phyloP scores from a whole-genome alignment of 1,139 yeast species.

The Yamadazyma spencermartinsiae region DNA sequence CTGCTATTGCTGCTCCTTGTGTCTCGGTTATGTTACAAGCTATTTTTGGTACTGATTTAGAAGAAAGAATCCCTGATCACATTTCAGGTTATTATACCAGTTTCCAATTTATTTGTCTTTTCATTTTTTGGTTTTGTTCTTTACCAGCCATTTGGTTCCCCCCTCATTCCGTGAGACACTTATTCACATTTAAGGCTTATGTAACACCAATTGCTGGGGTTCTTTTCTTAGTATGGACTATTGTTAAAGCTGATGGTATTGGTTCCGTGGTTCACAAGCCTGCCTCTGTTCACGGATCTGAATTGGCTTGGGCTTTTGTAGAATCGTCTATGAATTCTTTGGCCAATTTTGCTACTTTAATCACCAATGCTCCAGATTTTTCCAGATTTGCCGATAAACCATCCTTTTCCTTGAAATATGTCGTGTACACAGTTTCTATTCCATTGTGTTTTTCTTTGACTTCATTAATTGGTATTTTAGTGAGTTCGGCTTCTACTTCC shows the following conservation, averaged over 20 bases:
- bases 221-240: slow-evolving; percentile 77
- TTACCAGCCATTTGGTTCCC: slow-evolving; percentile 79
- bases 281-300: slow-evolving; percentile 54
- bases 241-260: slow-evolving; percentile 71
- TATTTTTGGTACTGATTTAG: slow-evolving; percentile 63
- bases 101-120: slow-evolving; percentile 69
- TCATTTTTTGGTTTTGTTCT: slow-evolving; percentile 74
- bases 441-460: slow-evolving; percentile 81
- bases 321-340: slow-evolving; percentile 76
- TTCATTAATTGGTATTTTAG: slow-evolving; percentile 82
- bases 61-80: slow-evolving; percentile 43
- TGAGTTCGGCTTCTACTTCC: slow-evolving; percentile 75
- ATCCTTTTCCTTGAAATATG: slow-evolving; percentile 41
- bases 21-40: slow-evolving; percentile 69
- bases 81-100: slow-evolving; percentile 59
- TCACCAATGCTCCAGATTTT: slow-evolving; percentile 88
- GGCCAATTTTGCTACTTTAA: slow-evolving; percentile 84
- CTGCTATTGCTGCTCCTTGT: slow-evolving; percentile 82
- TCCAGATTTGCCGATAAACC: slow-evolving; percentile 70
- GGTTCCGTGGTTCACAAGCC: slow-evolving; percentile 65
- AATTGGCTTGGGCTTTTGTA: slow-evolving; percentile 80
- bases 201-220: slow-evolving; percentile 80
- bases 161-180: slow-evolving; percentile 78
- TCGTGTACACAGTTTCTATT: slow-evolving; percentile 57
- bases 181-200: slow-evolving; percentile 76